Conservation (phyloP, 2,329 filamentous ascomycete genomes). For the Botrytis porri region DNA sequence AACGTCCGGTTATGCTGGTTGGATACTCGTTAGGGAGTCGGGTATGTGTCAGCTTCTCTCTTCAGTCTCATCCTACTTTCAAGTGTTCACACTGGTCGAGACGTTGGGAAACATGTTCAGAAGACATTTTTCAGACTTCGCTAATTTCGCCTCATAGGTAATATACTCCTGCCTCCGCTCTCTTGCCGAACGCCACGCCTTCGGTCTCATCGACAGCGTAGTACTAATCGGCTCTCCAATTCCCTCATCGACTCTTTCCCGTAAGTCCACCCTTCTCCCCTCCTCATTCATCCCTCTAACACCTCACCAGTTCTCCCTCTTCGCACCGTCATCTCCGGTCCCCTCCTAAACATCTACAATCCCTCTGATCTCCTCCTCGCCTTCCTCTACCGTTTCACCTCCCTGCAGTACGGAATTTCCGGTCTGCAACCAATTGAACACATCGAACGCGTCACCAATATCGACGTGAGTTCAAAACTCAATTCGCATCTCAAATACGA, state of each 20-base stretch:
- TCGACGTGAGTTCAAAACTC: constrained; percentile 59
- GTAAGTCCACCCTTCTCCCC: constrained; percentile 70
- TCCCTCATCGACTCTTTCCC: constrained; percentile 49
- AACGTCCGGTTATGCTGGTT: background rate
- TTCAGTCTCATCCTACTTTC: constrained; percentile 44
- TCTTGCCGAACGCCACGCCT: constrained; percentile 59
- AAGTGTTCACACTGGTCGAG: background rate
- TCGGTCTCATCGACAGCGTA: constrained; percentile 63
- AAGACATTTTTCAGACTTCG: background rate
- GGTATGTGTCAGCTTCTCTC: background rate
- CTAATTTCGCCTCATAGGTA: constrained; percentile 48
- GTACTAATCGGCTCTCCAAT: constrained; percentile 80
- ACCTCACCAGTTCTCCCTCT: constrained; percentile 72
- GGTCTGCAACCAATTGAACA: constrained; percentile 73
- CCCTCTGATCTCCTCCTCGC: constrained; percentile 84
- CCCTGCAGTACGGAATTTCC: constrained; percentile 78
- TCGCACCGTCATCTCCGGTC: constrained; percentile 74
- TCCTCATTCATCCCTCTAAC: constrained; percentile 68
- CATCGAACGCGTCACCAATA: constrained; percentile 56
- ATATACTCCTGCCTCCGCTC: constrained; percentile 61
- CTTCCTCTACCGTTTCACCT: constrained; percentile 81
- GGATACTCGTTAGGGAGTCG: background rate
- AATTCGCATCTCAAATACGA: constrained; percentile 69
- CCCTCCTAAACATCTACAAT: constrained; percentile 88
- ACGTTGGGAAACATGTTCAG: background rate